These are phyloP conservation scores for Fusarium brachygibbosum DNA, from an alignment of 2,329 filamentous ascomycete species.

Conservation along the genomic window DNA sequence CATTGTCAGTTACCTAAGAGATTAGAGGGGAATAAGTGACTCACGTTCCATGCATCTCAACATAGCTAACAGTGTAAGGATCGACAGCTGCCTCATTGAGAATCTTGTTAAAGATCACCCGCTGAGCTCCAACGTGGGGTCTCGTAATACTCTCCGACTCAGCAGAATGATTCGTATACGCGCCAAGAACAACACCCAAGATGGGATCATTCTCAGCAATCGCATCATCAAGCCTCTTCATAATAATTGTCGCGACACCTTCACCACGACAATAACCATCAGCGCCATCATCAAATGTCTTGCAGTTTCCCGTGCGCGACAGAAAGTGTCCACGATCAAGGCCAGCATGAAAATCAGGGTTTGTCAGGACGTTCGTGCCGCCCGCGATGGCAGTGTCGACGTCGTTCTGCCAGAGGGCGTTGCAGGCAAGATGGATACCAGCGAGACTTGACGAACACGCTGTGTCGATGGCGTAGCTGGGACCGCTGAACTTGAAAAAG, in stretches of 20 bases:
- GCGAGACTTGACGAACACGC: constrained; percentile 82
- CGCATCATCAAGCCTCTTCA: constrained; percentile 65
- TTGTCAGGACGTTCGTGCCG: constrained; percentile 77
- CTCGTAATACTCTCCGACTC: constrained; percentile 79
- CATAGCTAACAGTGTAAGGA: constrained; percentile 81
- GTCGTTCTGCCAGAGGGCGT: constrained; percentile 76
- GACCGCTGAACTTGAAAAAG: constrained; percentile 81
- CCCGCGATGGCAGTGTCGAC: constrained; percentile 86
- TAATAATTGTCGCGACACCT: constrained; percentile 60
- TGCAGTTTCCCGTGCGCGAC: constrained; percentile 58
- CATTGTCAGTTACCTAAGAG: accelerated
- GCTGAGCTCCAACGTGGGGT: constrained; percentile 74
- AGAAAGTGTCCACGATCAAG: constrained; percentile 76
- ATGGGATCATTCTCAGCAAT: constrained; percentile 73
- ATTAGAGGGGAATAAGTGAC: background rate
- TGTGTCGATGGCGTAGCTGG: constrained; percentile 80
- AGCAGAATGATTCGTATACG: constrained; percentile 78
- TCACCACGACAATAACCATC: constrained; percentile 70
- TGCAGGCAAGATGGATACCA: constrained; percentile 78
- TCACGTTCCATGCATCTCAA: constrained; percentile 83
- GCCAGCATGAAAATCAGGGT: constrained; percentile 74
- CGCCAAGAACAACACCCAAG: constrained; percentile 72
- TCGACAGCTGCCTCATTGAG: constrained; percentile 81
- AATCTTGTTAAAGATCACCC: constrained; percentile 72
- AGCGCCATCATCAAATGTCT: constrained; percentile 70